Evolutionary conservation across 2,329 filamentous ascomycete genomes (phyloP), one percentile per base, ranked within the genome.

Genomic region (Nemania serpens): DNA sequence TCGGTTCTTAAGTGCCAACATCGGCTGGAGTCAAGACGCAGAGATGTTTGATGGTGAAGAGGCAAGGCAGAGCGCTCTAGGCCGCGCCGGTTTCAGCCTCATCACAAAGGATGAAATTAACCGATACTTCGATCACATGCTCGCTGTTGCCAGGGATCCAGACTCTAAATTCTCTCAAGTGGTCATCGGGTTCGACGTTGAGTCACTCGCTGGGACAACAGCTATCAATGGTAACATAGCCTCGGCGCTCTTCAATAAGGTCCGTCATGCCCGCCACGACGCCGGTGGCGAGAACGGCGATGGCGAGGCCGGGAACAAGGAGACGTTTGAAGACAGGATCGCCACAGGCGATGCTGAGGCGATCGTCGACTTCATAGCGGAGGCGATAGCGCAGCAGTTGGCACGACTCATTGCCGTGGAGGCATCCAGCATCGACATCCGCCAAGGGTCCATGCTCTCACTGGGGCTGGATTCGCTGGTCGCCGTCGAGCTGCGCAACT

Each of bases 21-120:
- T 65, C 22, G 63, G 60, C 5, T 65, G 63, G 58, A 65, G 60
- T n/a, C 55, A 62, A 25, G 63, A 62, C 33, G 65, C 63, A 18
- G 18, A 39, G 3, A 7, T 15, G 3, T 39, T 18, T 17, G 17
- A 29, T 3, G 29, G 52, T 29, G 41, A 47, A 22, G 13, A 45
- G 9, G 43, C 43, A 17, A 45, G 55, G 12, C 42, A 45, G 6
- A 43, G 18, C 3, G 60, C 45, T n/a, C 47, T 65, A 2, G 36
- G 57, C 5, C 59, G 47, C 34, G 50, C 59, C 22, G 63, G 63
- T 25, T 45, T 61, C 7, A 52, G 45, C 18, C 13, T 46, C 3
- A 61, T 65, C 18, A 11, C 33, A 2, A 34, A n/a, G 7, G 54
- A 56, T 2, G 54, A 62, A 47, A 22, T 63, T 11, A 43, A 33